Evolutionary conservation across 2,329 filamentous ascomycete genomes (phyloP), one percentile per base, ranked within the genome.

Genomic region (Paecilomyces dactylethromorphus): DNA sequence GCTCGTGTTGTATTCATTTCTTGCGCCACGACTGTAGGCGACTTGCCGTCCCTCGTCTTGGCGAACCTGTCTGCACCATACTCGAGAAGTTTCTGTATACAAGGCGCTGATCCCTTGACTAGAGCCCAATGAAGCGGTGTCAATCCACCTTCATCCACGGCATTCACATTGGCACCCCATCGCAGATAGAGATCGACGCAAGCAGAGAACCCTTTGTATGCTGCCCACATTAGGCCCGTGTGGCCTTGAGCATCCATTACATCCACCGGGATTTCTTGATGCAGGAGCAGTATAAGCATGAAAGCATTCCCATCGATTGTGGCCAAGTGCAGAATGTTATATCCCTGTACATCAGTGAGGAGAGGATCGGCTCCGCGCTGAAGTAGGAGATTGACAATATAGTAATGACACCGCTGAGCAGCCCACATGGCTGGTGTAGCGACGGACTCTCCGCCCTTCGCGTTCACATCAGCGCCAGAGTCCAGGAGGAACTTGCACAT

Each of bases 341-440:
- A 99, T 69, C 94, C 94, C 79, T 97, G 92, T 55, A 91, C 87
- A 72, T 99, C 94, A 70, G 89, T 92, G 63, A 96, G 84, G 56
- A 97, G 86, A 59, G 93, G 92, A 72, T 99, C 93, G 68, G 92
- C 94, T 69, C 94, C 94, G 73, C 92, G 86, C 69, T 94, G 86
- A 54, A 99, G 87, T 39, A 99, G 85, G 11, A 99, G 85, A 71
- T 97, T 90, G 66, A 99, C 92, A 59, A 94, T 89, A 76, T 97
- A 97, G 79, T 97, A 96, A 76, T 97, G 90, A 73, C 92, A 96
- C 69, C 92, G 85, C 77, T 97, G 95, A 59, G 92, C 94, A 33
- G 94, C 94, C 94, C 94, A 99, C 77, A 97, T 92, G 0, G 96
- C 87, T 15, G 94, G 90, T 51, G 94, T 97, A 15, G 94, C 93